phyloP scores from a whole-genome alignment of 164 flowering plant genomes.

The Vitis riparia region DNA sequence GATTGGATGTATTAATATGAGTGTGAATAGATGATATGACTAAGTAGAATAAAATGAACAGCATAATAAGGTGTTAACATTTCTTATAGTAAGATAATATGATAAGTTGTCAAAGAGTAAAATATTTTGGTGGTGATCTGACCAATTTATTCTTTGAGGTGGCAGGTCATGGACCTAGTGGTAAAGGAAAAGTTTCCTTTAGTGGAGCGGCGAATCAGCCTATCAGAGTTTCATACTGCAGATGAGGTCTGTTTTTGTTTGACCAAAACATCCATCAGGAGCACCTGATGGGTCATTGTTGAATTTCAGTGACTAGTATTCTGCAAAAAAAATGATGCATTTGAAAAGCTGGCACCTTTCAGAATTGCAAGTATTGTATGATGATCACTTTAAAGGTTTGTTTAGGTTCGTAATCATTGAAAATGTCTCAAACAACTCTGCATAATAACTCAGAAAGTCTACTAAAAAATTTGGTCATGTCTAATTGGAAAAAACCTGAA shows the following conservation, averaged over 20 bases:
- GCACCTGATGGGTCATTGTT: neutral
- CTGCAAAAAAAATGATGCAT: neutral
- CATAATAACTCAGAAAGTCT: no score
- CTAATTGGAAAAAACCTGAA: no score
- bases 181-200: constrained; percentile 70
- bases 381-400: no score
- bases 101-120: no score
- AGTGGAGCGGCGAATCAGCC: constrained; percentile 81
- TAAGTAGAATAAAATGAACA: no score
- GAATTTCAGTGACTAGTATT: neutral
- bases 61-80: no score
- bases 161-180: constrained; percentile 96
- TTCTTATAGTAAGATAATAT: no score
- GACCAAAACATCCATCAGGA: neutral
- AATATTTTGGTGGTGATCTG: neutral
- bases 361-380: neutral
- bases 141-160: constrained; percentile 11
- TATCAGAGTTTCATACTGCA: constrained; percentile 95
- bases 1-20: no score
- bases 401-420: no score
- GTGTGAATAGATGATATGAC: no score
- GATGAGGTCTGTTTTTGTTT: constrained; percentile 71
- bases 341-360: neutral
- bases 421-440: no score
- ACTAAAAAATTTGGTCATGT: no score